Percentiles rank a stretch among this genome's conserved stretches.
phyloP scores from a whole-genome alignment of 2,329 filamentous ascomycete species.

The Pseudogymnoascus sp. region DNA sequence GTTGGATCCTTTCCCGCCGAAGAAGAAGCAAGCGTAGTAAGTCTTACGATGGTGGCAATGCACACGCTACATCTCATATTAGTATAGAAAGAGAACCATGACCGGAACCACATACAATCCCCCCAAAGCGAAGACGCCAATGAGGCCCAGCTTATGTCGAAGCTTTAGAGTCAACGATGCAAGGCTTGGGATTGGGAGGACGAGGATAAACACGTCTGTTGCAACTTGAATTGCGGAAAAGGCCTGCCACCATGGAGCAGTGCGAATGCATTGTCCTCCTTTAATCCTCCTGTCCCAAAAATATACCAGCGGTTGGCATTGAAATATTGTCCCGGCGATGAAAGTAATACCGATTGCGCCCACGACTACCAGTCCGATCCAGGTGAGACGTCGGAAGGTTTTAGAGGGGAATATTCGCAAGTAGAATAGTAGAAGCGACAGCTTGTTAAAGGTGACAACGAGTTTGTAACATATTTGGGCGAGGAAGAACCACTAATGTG shows the following conservation, averaged over 20 bases:
- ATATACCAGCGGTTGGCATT: conserved; percentile 35
- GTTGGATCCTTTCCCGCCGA: neutral
- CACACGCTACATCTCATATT: conserved; percentile 13
- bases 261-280: conserved; percentile 35
- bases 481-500: conserved; percentile 22
- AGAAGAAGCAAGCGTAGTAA: conserved; percentile 7
- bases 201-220: conserved; percentile 38
- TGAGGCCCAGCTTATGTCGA: conserved; percentile 38
- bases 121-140: conserved; percentile 39
- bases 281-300: conserved; percentile 35
- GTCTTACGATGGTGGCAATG: conserved; percentile 14
- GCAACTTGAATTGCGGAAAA: conserved; percentile 37
- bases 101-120: conserved; percentile 29
- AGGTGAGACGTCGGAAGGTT: conserved; percentile 28
- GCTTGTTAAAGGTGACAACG: conserved; percentile 33
- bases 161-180: conserved; percentile 29
- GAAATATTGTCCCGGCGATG: conserved; percentile 29
- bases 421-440: conserved; percentile 38
- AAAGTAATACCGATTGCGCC: conserved; percentile 28
- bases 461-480: conserved; percentile 35
- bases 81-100: neutral
- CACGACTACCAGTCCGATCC: conserved; percentile 30
- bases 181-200: conserved; percentile 35
- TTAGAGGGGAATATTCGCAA: conserved; percentile 34
- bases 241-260: conserved; percentile 32